Percentiles rank a stretch among this genome's conserved stretches.
Evolutionary conservation across 176 grass and related monocot genomes (phyloP).

Genomic region (Raddia distichophylla): DNA sequence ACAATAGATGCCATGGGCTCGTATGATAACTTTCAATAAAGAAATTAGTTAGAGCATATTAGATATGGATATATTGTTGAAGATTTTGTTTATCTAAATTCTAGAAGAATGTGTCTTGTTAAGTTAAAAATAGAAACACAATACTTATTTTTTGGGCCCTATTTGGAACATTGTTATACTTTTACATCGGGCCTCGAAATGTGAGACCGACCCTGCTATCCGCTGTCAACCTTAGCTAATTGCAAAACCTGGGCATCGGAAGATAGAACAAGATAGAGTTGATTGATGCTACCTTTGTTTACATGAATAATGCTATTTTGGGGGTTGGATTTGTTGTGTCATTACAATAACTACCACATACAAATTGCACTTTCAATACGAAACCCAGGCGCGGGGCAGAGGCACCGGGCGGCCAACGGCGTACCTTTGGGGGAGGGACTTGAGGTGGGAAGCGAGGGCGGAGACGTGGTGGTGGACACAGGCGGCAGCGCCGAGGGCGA

Average conservation of each 20-base stretch:
- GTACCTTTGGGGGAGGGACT: slow-evolving; percentile 43
- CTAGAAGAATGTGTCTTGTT: too few relatives aligned
- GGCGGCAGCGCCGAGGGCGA: slow-evolving; percentile 70
- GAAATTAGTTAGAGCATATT: too few relatives aligned
- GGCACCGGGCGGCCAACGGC: neutral
- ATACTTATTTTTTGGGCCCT: too few relatives aligned
- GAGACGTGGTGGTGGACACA: slow-evolving; percentile 71
- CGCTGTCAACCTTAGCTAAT: neutral
- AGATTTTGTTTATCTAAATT: too few relatives aligned
- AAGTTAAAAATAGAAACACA: too few relatives aligned
- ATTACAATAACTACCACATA: neutral
- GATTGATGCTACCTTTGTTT: too few relatives aligned
- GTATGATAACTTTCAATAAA: too few relatives aligned
- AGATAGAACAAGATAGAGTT: neutral
- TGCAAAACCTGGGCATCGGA: neutral
- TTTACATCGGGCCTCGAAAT: too few relatives aligned
- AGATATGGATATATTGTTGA: too few relatives aligned
- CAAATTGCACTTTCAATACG: neutral
- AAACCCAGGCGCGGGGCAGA: neutral
- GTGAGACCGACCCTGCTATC: neutral
- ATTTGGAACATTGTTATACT: too few relatives aligned
- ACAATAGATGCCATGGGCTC: too few relatives aligned
- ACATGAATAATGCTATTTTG: neutral
- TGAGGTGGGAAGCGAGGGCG: slow-evolving; percentile 49
- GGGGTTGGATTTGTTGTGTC: neutral